Evolutionary conservation across 2,329 filamentous ascomycete genomes (phyloP).

Genomic region (Ceratocystis cacaofunesta): DNA sequence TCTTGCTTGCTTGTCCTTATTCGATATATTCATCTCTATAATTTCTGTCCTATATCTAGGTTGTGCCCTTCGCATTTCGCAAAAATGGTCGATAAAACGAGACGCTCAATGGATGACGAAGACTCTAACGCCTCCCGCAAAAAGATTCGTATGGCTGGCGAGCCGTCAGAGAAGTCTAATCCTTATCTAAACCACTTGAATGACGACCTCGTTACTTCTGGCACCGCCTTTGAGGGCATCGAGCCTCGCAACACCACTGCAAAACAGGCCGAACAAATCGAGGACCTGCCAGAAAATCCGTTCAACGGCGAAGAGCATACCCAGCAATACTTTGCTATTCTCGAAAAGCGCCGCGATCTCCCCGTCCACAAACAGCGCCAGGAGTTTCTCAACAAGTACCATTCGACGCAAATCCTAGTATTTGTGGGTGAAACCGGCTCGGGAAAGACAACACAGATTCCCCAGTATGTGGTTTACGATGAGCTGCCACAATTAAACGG

Average conservation of each 20-base stretch:
- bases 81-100: slow-evolving; percentile 30
- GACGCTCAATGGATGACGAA: slow-evolving; percentile 28
- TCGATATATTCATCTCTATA: background rate
- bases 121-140: slow-evolving; percentile 31
- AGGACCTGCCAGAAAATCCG: slow-evolving; percentile 70
- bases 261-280: slow-evolving; percentile 53
- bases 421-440: slow-evolving; percentile 99
- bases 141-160: slow-evolving; percentile 28
- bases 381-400: slow-evolving; percentile 88
- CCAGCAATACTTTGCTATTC: slow-evolving; percentile 75
- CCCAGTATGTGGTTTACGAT: slow-evolving; percentile 94
- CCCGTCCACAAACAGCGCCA: slow-evolving; percentile 86
- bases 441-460: slow-evolving; percentile 97
- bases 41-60: background rate
- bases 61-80: background rate
- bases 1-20: background rate
- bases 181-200: slow-evolving; percentile 88
- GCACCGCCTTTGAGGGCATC: slow-evolving; percentile 16
- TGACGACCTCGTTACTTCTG: slow-evolving; percentile 30
- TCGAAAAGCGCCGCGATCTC: slow-evolving; percentile 68
- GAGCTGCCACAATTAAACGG: slow-evolving; percentile 73
- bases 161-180: slow-evolving; percentile 38
- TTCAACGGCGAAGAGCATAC: slow-evolving; percentile 70
- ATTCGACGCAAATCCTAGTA: slow-evolving; percentile 87
- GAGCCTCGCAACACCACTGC: slow-evolving; percentile 65